Percentiles rank a stretch among this genome's conserved stretches.
Evolutionary conservation across 2,329 filamentous ascomycete species (phyloP).

Genomic region (Sclerotinia borealis): DNA sequence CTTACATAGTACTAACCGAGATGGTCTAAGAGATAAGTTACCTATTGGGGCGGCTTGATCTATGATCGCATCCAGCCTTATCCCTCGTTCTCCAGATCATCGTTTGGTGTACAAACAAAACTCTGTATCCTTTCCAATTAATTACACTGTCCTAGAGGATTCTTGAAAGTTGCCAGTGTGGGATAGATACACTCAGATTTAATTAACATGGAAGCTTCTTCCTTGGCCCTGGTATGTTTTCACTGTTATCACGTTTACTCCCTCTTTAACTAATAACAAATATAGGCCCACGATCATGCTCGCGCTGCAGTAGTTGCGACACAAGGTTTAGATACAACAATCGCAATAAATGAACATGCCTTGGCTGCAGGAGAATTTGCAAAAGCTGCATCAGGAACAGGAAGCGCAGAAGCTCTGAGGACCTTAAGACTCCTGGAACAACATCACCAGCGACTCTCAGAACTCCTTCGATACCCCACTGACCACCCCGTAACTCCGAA

Average conservation of each 20-base stretch:
- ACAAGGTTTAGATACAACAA: conserved; percentile 62
- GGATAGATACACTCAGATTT: background rate
- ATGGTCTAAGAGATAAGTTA: background rate
- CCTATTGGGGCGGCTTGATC: background rate
- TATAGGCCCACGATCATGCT: conserved; percentile 80
- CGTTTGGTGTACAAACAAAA: background rate
- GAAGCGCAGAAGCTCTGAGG: conserved; percentile 66
- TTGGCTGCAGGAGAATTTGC: conserved; percentile 85
- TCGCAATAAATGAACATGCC: conserved; percentile 82
- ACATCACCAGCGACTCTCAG: conserved; percentile 78
- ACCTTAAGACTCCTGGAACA: conserved; percentile 80
- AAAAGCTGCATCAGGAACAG: conserved; percentile 68
- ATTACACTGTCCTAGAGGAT: background rate
- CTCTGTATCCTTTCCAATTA: background rate
- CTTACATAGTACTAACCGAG: background rate
- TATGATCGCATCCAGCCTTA: background rate
- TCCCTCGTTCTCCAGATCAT: background rate
- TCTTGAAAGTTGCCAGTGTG: background rate
- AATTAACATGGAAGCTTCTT: conserved; percentile 59
- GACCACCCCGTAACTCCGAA: conserved; percentile 26
- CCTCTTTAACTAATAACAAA: background rate
- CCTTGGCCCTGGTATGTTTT: conserved; percentile 54
- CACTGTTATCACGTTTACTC: conserved; percentile 20
- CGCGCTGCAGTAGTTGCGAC: conserved; percentile 73
- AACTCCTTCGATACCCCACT: conserved; percentile 65